Conservation (phyloP, 495 filamentous ascomycete species). For the Talaromyces trachyspermus region DNA sequence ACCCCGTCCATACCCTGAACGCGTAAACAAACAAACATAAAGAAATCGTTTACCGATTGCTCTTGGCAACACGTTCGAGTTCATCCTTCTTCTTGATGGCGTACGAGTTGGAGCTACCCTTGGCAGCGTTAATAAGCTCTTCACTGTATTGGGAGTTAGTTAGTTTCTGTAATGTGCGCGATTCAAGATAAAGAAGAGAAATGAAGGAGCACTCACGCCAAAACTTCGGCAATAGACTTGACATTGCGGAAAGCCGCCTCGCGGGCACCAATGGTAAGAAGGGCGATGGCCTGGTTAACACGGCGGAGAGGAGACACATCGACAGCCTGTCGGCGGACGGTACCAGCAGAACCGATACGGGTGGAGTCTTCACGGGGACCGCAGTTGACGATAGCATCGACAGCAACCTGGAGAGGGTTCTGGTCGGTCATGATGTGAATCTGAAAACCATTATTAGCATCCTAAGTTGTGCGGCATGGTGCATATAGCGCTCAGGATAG, state of each 20-base stretch:
- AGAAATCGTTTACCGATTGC: conserved; percentile 79
- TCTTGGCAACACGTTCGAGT: conserved; percentile 99
- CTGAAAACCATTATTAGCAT: conserved; percentile 33
- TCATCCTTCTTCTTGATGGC: conserved; percentile 99
- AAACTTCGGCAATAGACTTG: conserved; percentile 96
- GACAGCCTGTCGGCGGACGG: conserved; percentile 98
- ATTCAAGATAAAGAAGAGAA: not conserved
- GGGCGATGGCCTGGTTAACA: conserved; percentile 98
- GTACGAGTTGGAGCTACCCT: conserved; percentile 99
- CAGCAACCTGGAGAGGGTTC: conserved; percentile 99
- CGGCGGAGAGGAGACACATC: conserved; percentile 98
- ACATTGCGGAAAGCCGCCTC: conserved; percentile 98
- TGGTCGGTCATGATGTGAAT: conserved; percentile 99
- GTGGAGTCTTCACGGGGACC: conserved; percentile 99
- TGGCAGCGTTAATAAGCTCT: conserved; percentile 99
- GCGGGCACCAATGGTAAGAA: conserved; percentile 93
- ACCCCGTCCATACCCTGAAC: conserved; percentile 40
- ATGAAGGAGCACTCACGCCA: conserved; percentile 41
- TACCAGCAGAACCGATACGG: conserved; percentile 98
- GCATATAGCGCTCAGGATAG: conserved; percentile 1
- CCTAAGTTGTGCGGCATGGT: not conserved
- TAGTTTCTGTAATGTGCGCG: not conserved
- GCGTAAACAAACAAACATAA: conserved; percentile 34
- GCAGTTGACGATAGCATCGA: conserved; percentile 99
- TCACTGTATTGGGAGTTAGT: conserved; percentile 42